These are phyloP conservation scores for Nitzschia sp. DNA, from an alignment of 108 stramenopile species.

Conservation along the genomic window DNA sequence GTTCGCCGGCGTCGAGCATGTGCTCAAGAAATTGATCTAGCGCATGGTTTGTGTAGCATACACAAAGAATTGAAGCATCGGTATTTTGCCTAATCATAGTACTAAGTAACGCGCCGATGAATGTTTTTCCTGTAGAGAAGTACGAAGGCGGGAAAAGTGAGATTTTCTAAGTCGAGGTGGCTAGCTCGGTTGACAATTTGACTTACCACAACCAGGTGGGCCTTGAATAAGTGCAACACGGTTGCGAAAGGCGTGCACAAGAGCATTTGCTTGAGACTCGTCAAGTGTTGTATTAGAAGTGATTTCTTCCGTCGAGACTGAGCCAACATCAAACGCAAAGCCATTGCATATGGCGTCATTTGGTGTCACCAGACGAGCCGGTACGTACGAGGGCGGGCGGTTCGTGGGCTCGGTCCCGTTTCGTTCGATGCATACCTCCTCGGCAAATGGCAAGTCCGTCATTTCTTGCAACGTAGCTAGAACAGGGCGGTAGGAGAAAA, in stretches of 20 bases:
- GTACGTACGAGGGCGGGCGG: too few relatives aligned
- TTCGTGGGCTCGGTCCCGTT: too few relatives aligned
- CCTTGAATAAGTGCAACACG: constrained; percentile 52
- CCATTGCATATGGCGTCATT: too few relatives aligned
- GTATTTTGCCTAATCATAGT: constrained; percentile 49
- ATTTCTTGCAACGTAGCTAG: constrained; percentile 39
- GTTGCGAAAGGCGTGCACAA: constrained; percentile 23
- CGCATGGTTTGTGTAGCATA: constrained; percentile 85
- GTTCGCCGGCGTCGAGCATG: constrained; percentile 53
- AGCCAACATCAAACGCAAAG: too few relatives aligned
- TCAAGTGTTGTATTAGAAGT: too few relatives aligned
- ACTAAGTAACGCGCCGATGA: constrained; percentile 43
- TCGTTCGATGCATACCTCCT: neutral
- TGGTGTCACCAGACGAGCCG: too few relatives aligned
- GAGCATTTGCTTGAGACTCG: neutral
- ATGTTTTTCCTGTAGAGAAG: too few relatives aligned
- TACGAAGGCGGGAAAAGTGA: too few relatives aligned
- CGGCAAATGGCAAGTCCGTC: constrained; percentile 1
- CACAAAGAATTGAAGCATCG: constrained; percentile 49
- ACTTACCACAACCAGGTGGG: constrained; percentile 45
- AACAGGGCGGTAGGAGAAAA: constrained; percentile 49
- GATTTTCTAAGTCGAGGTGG: too few relatives aligned
- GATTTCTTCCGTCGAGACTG: too few relatives aligned
- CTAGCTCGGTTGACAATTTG: too few relatives aligned
- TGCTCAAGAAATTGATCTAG: constrained; percentile 79